Percentiles rank a stretch among this genome's conserved stretches.
These are phyloP conservation scores for Trichoderma cornu-damae DNA, from an alignment of 2,329 filamentous ascomycete species.

Conservation along the genomic window DNA sequence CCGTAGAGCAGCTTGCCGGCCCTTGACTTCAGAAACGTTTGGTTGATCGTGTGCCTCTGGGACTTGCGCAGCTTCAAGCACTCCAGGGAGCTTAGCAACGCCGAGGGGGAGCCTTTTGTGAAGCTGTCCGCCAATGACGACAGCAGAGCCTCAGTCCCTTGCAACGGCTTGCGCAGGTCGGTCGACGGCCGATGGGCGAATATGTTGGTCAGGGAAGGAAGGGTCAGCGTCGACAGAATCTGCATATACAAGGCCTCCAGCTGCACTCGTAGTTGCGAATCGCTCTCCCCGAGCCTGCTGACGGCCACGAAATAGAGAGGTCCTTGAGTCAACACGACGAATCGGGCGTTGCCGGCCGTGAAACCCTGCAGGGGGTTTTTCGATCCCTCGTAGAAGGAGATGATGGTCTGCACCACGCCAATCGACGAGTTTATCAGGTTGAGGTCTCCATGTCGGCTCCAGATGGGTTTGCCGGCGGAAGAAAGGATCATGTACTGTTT, in stretches of 20 bases:
- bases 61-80: slow-evolving; percentile 89
- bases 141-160: slow-evolving; percentile 85
- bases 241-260: slow-evolving; percentile 97
- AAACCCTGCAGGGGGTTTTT: slow-evolving; percentile 76
- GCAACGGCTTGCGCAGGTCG: slow-evolving; percentile 80
- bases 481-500: slow-evolving; percentile 98
- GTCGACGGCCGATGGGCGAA: slow-evolving; percentile 91
- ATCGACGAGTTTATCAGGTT: slow-evolving; percentile 89
- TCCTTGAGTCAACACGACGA: slow-evolving; percentile 79
- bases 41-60: slow-evolving; percentile 81
- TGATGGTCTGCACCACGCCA: slow-evolving; percentile 93
- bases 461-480: slow-evolving; percentile 94
- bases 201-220: slow-evolving; percentile 79
- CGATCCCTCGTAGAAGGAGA: slow-evolving; percentile 86
- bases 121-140: slow-evolving; percentile 93
- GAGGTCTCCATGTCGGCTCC: slow-evolving; percentile 88
- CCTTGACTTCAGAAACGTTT: slow-evolving; percentile 72
- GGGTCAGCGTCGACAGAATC: slow-evolving; percentile 87
- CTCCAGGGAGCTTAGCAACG: slow-evolving; percentile 82
- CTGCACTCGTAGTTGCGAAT: slow-evolving; percentile 78
- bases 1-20: slow-evolving; percentile 82
- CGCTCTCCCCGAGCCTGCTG: slow-evolving; percentile 86
- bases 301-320: slow-evolving; percentile 92
- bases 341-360: slow-evolving; percentile 77
- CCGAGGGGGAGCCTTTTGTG: slow-evolving; percentile 83